phyloP scores from a whole-genome alignment of 352 stramenopile genomes.

The Globisporangium barbulae region DNA sequence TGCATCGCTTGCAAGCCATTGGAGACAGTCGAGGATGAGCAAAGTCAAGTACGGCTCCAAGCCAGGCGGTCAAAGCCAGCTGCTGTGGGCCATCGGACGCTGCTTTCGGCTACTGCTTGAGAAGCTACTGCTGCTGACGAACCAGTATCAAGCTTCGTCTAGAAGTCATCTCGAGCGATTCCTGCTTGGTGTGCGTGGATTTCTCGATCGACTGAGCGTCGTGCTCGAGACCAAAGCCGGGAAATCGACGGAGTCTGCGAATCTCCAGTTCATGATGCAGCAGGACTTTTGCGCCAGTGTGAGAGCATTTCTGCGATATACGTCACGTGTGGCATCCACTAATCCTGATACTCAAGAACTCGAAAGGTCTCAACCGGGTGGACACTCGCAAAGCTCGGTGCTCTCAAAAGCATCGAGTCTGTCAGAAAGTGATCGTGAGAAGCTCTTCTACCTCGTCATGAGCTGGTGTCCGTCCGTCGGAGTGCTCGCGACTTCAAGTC shows the following conservation, averaged over 20 bases:
- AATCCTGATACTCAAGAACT: background rate
- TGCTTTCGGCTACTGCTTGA: slow-evolving; percentile 58
- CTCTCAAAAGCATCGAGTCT: background rate
- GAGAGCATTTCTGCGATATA: slow-evolving; percentile 17
- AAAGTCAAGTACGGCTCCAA: slow-evolving; percentile 16
- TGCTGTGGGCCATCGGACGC: slow-evolving; percentile 59
- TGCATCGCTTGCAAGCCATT: background rate
- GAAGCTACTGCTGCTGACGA: background rate
- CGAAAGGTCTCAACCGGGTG: background rate
- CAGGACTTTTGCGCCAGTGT: slow-evolving; percentile 56
- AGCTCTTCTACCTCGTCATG: slow-evolving; percentile 35
- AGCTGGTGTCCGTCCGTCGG: slow-evolving; percentile 45
- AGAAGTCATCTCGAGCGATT: slow-evolving; percentile 13
- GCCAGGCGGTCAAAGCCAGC: slow-evolving; percentile 18
- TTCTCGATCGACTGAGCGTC: slow-evolving; percentile 28
- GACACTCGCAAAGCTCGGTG: background rate
- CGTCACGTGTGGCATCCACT: background rate
- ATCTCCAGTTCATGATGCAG: slow-evolving; percentile 58
- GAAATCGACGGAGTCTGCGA: slow-evolving; percentile 12
- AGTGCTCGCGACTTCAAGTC: slow-evolving; percentile 23
- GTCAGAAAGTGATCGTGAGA: slow-evolving; percentile 17
- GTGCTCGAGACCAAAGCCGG: slow-evolving; percentile 19
- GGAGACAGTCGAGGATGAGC: slow-evolving; percentile 14
- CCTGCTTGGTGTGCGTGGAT: slow-evolving; percentile 15
- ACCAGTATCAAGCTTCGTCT: background rate